Base-by-base conservation (phyloP, 2,329 filamentous ascomycete species). In the Sporothrix sp. region DNA sequence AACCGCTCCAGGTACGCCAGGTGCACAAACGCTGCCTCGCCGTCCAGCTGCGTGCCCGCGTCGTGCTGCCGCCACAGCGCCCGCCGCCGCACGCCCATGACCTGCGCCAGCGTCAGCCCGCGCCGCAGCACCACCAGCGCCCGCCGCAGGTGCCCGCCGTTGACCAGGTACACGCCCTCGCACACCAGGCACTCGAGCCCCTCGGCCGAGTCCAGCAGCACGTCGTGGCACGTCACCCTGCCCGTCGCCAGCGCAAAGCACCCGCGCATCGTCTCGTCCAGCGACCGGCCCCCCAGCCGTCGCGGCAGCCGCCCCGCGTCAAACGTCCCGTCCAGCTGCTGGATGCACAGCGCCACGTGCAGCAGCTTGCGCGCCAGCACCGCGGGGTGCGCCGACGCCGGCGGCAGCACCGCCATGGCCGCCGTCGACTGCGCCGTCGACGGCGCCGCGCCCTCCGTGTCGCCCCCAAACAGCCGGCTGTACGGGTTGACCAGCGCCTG, bases 121-220 rank as follows among this genome's bases (percentile, higher is more conserved):
- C 71, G 65, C 3, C 74, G 68, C 16, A 64, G 63, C 0, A 63
- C 59, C 3, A 75, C 52, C 69, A 71, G 76, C 0, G 72, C 66
- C 2, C 66, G 63, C 0, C 71, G 67, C 2, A 75, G 61, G 30
- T 71, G 67, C 0, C 75, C 75, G 0, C 60, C 59, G 30, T 75
- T 75, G 25, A 69, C 68, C 8, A 71, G 62, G 54, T 68, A 73
- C n/a, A 73, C 62, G 13, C 64, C 65, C 53, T 75, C 68, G 0
- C 76, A 62, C 54, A 76, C 64, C 14, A 78, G 55, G 45, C 71
- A 74, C 52, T 76, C 72, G 8, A 78, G 58, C 0, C 72, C 72
- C 49, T 76, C 72, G 3, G 75, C 46, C 0, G 68, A 71, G 20
- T 60, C 62, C 0, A 71, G 57, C 1, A 78, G 58, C 2, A 70